A percentile compares a stretch with the other conserved stretches of the same genome.
Evolutionary conservation across 1,139 yeast species (phyloP).

Genomic region (Saccharomycopsis phalli): DNA sequence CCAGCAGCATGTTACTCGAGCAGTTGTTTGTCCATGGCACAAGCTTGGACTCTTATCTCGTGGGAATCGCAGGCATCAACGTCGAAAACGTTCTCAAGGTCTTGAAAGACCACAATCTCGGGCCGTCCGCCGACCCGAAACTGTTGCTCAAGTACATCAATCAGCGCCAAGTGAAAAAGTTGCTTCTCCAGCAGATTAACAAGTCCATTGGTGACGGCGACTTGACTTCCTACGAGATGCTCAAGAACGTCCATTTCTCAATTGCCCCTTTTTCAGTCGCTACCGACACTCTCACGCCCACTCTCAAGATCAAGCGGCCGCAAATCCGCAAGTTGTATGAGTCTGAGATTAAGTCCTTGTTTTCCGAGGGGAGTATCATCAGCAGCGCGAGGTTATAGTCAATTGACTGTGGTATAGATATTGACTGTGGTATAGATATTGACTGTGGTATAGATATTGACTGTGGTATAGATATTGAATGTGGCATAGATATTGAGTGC

Average conservation of each 20-base stretch:
- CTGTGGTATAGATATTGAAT: too few species aligned
- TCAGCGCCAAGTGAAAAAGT: conserved; percentile 40
- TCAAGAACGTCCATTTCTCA: conserved; percentile 39
- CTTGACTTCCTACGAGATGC: conserved; percentile 50
- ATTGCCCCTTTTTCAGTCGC: conserved; percentile 44
- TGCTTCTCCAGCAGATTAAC: conserved; percentile 59
- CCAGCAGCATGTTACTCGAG: conserved; percentile 41
- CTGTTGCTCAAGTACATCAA: conserved; percentile 26
- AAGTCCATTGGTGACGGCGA: conserved; percentile 54
- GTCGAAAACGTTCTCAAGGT: conserved; percentile 24
- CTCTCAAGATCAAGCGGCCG: conserved; percentile 44
- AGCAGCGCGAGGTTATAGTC: conserved; percentile 24
- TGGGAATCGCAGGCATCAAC: conserved; percentile 58
- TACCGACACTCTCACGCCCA: conserved; percentile 43
- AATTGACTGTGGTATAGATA: too few species aligned
- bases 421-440: too few species aligned
- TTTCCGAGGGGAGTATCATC: conserved; percentile 39
- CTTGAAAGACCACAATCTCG: neutral
- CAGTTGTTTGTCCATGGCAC: conserved; percentile 62
- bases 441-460: too few species aligned
- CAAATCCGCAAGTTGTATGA: conserved; percentile 39
- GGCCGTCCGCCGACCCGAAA: neutral
- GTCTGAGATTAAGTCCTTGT: conserved; percentile 36
- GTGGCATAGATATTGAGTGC: too few species aligned
- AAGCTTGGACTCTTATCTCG: conserved; percentile 47